Evolutionary conservation across 2,329 filamentous ascomycete species (phyloP).

Genomic region (Penicillium sp.): DNA sequence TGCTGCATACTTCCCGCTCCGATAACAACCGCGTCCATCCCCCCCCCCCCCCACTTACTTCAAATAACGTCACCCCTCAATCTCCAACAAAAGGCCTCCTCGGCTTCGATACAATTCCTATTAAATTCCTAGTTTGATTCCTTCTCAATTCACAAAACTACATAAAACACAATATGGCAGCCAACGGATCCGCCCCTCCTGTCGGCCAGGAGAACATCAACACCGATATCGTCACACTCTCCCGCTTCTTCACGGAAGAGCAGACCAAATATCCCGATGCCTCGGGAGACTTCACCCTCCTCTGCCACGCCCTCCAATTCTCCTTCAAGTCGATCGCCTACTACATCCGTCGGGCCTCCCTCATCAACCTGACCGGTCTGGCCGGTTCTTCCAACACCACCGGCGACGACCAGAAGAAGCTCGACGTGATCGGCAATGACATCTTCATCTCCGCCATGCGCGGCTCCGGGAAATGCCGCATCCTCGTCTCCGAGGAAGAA

Average conservation of each 20-base stretch:
- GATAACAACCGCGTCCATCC: slow-evolving; percentile 10
- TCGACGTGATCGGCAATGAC: slow-evolving; percentile 98
- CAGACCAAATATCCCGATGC: slow-evolving; percentile 91
- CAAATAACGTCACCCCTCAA: slow-evolving; percentile 1
- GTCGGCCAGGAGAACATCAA: slow-evolving; percentile 78
- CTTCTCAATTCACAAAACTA: neutral
- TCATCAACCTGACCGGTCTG: slow-evolving; percentile 94
- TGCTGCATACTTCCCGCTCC: slow-evolving; percentile 9
- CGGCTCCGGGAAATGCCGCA: slow-evolving; percentile 83
- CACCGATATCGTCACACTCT: slow-evolving; percentile 93
- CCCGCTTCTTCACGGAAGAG: slow-evolving; percentile 93
- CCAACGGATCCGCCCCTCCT: slow-evolving; percentile 53
- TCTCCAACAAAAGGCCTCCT: neutral
- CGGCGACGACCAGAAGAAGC: slow-evolving; percentile 98
- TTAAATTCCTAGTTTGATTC: neutral
- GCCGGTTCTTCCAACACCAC: slow-evolving; percentile 94
- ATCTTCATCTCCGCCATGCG: slow-evolving; percentile 95
- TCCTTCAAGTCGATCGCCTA: slow-evolving; percentile 99
- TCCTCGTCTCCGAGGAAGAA: slow-evolving; percentile 97
- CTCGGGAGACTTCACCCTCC: slow-evolving; percentile 97
- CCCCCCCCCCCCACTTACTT: neutral
- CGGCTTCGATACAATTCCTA: neutral
- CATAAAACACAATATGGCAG: slow-evolving; percentile 38
- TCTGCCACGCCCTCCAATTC: slow-evolving; percentile 98
- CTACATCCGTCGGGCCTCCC: slow-evolving; percentile 93